phyloP scores from a whole-genome alignment of 371 early-diverging fungal genomes.

The Rhizopus arrhizus region DNA sequence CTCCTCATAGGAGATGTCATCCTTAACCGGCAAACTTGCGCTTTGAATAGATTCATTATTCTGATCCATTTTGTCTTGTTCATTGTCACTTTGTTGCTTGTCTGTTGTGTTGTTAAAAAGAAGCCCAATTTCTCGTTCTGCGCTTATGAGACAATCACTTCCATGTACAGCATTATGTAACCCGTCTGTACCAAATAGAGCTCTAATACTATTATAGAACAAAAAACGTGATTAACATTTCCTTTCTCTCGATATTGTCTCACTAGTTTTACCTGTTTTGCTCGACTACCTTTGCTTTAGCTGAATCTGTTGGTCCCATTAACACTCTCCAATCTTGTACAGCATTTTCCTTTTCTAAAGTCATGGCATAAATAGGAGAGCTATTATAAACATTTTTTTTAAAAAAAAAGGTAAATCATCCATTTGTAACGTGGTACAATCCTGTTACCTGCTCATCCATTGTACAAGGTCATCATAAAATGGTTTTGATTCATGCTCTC shows the following conservation, averaged over 20 bases:
- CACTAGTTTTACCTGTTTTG: constrained; percentile 48
- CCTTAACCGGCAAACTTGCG: too few species aligned
- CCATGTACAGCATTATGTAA: constrained; percentile 78
- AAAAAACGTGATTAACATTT: background rate
- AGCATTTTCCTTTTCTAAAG: constrained; percentile 67
- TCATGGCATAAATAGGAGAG: constrained; percentile 67
- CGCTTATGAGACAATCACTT: constrained; percentile 66
- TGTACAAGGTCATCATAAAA: constrained; percentile 68
- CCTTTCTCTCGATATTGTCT: background rate
- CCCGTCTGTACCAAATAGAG: constrained; percentile 66
- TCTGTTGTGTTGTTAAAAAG: constrained; percentile 3
- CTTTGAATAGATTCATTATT: too few species aligned
- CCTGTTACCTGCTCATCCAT: constrained; percentile 73
- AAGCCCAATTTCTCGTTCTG: constrained; percentile 65
- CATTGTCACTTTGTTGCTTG: background rate
- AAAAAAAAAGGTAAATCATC: constrained; percentile 6
- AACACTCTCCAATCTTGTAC: constrained; percentile 70
- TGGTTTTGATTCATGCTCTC: constrained; percentile 67
- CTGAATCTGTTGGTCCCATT: constrained; percentile 79
- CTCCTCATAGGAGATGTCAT: too few species aligned
- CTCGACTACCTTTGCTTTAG: constrained; percentile 60
- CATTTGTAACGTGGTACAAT: constrained; percentile 1
- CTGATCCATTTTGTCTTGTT: background rate
- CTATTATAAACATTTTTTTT: constrained; percentile 29
- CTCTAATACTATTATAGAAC: constrained; percentile 51